phyloP scores from a whole-genome alignment of 2,329 filamentous ascomycete genomes.

The Pseudogymnoascus sp. region DNA sequence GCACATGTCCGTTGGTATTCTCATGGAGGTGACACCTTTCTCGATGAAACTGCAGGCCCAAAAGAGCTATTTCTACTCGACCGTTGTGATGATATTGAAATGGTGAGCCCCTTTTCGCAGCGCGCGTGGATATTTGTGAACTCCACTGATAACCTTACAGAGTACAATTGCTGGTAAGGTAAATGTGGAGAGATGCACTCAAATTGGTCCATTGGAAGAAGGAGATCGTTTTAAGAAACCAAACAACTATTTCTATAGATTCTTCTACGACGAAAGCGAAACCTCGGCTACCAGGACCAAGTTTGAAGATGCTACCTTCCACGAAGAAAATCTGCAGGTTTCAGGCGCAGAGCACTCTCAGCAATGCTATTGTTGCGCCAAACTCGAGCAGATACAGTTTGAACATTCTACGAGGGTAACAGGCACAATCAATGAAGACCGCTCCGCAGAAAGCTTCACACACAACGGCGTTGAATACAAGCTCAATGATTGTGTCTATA shows the following conservation, averaged over 20 bases:
- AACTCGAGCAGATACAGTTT: neutral
- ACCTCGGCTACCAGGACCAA: neutral
- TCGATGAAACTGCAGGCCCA: slow-evolving; percentile 14
- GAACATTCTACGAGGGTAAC: neutral
- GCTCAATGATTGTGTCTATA: neutral
- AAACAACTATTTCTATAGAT: slow-evolving; percentile 15
- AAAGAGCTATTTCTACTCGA: slow-evolving; percentile 16
- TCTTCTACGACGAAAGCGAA: slow-evolving; percentile 3
- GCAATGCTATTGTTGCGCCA: neutral
- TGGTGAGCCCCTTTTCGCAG: neutral
- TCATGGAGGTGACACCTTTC: slow-evolving; percentile 14
- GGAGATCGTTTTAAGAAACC: neutral
- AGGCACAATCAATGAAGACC: neutral
- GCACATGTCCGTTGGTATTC: slow-evolving; percentile 18
- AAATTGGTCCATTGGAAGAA: neutral
- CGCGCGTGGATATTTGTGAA: no score
- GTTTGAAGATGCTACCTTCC: neutral
- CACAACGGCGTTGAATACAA: neutral
- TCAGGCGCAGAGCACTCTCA: neutral
- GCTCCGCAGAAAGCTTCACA: neutral
- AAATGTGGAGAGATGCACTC: slow-evolving; percentile 11
- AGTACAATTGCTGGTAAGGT: slow-evolving; percentile 15
- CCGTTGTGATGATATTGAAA: slow-evolving; percentile 13
- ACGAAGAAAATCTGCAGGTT: neutral
- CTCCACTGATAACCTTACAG: neutral